Evolutionary conservation across 495 filamentous ascomycete genomes (phyloP), one percentile per base, ranked within the genome.

Genomic region (Penicillium soppii): DNA sequence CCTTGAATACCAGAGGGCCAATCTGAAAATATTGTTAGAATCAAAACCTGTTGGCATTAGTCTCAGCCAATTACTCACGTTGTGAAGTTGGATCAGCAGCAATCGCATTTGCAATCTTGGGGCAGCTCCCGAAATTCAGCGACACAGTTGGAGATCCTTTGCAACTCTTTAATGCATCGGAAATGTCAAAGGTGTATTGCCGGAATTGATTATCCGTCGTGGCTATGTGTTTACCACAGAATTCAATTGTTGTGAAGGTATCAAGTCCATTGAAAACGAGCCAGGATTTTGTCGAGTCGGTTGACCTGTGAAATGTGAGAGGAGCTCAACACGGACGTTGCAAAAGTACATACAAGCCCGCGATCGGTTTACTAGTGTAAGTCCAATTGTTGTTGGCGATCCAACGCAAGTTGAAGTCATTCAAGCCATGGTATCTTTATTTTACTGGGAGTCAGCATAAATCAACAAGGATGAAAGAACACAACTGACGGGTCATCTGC

Each of bases 201-300:
- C 84, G 80, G 53, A 88, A 89, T 61, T 89, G 85, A 52, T 88
- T 89, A 58, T 86, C 77, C 0, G 85, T 87, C 2, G 75, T 73
- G 4, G 78, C 86, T n/a, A 89, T 74, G 41, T 71, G 58, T 29
- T 82, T 62, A 0, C 75, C 79, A 62, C 86, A 89, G 32, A 88
- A 70, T 16, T 71, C 65, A 23, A 89, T 77, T 15, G 79, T 78
- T 17, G 83, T 71, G 55, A 87, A 88, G 0, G 84, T 88, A 47
- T 88, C 84, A 8, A 87, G 70, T 5, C 84, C 84, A 53, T 88
- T 78, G 59, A 88, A 87, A 3, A 84, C 70, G 16, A 86, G 70
- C 66, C 73, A 84, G 1, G 77, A 80, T 10, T 65, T 66, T 10
- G 67, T 57, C 8, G 58, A 47, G 5, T 63, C 50, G 1, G 25